These are phyloP conservation scores for Ananas comosus DNA, from an alignment of 176 grass and related monocot species.

Conservation along the genomic window DNA sequence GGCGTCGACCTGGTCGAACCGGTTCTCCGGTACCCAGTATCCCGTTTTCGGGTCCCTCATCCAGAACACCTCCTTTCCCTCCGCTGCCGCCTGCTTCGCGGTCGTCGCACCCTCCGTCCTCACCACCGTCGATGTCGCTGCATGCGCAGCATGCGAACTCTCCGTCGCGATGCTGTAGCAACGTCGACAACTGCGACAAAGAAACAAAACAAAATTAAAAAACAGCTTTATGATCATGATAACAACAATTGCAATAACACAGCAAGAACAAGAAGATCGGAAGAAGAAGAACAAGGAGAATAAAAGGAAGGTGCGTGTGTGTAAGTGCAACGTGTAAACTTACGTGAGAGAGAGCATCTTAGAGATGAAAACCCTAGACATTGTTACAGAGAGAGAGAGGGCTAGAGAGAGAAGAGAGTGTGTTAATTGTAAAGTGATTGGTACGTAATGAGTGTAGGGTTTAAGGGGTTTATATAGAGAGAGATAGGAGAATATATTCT, in stretches of 20 bases:
- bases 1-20: slow-evolving; percentile 21
- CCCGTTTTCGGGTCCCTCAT: slow-evolving; percentile 47
- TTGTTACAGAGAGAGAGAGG: slow-evolving; percentile 13
- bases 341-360: slow-evolving; percentile 7
- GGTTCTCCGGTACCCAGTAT: slow-evolving; percentile 35
- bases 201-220: background rate
- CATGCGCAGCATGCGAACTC: background rate
- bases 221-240: background rate
- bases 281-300: background rate
- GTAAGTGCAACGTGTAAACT: background rate
- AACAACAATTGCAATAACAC: background rate
- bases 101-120: background rate
- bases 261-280: background rate
- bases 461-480: slow-evolving; percentile 4
- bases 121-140: background rate
- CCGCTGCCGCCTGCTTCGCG: background rate
- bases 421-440: background rate
- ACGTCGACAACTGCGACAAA: background rate
- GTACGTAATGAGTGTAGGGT: background rate
- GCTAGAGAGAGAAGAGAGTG: background rate
- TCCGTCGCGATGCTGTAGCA: slow-evolving; percentile 10
- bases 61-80: slow-evolving; percentile 21
- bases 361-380: slow-evolving; percentile 21
- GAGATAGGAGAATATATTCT: background rate
- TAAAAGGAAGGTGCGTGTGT: background rate